Evolutionary conservation across 2,329 filamentous ascomycete genomes (phyloP).

Genomic region (Cladophialophora exuberans): DNA sequence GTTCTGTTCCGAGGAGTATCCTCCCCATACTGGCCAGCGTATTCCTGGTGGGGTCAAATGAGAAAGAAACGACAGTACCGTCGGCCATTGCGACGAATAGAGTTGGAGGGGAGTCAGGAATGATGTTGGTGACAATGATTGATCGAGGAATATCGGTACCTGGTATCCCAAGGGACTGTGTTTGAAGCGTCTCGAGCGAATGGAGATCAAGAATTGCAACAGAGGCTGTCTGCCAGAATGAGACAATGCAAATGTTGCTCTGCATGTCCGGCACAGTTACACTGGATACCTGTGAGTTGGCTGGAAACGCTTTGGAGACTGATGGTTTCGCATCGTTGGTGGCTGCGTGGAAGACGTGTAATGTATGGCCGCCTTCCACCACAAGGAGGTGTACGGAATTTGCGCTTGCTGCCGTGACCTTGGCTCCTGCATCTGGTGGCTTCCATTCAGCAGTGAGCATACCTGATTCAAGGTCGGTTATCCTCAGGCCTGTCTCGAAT

Average conservation of each 20-base stretch:
- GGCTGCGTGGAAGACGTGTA: slow-evolving; percentile 66
- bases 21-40: slow-evolving; percentile 74
- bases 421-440: slow-evolving; percentile 44
- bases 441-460: slow-evolving; percentile 52
- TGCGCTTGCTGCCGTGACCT: slow-evolving; percentile 77
- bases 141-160: slow-evolving; percentile 81
- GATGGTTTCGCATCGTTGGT: slow-evolving; percentile 59
- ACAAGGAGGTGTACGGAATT: slow-evolving; percentile 72
- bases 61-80: slow-evolving; percentile 84
- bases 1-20: slow-evolving; percentile 81
- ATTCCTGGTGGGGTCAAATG: slow-evolving; percentile 64
- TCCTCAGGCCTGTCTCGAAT: slow-evolving; percentile 63
- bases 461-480: slow-evolving; percentile 57
- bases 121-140: slow-evolving; percentile 75
- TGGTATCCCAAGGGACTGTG: slow-evolving; percentile 65
- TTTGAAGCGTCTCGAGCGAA: slow-evolving; percentile 67
- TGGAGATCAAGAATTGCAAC: slow-evolving; percentile 73
- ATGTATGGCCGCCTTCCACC: slow-evolving; percentile 72
- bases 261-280: slow-evolving; percentile 71
- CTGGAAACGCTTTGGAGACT: slow-evolving; percentile 63
- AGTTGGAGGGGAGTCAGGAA: slow-evolving; percentile 68
- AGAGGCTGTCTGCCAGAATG: slow-evolving; percentile 83
- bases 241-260: slow-evolving; percentile 72
- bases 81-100: slow-evolving; percentile 91
- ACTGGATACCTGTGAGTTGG: slow-evolving; percentile 80